Percentiles rank a stretch among this genome's conserved stretches.
Evolutionary conservation across 176 grass and related monocot genomes (phyloP).

Genomic region (Avena sativa): DNA sequence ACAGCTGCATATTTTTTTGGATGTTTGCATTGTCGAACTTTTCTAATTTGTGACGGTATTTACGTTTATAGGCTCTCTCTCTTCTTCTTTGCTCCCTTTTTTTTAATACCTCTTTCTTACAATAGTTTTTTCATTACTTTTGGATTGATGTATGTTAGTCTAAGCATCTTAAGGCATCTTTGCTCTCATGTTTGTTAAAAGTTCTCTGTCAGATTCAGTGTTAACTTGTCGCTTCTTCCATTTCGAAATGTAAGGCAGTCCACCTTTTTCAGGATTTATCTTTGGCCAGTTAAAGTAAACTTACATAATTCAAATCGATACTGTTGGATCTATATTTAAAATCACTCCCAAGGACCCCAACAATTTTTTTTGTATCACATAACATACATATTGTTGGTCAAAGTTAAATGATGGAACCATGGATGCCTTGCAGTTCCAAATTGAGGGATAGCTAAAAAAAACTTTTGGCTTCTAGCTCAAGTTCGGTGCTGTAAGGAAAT

Average conservation of each 20-base stretch:
- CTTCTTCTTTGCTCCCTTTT: neutral
- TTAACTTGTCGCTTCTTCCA: neutral
- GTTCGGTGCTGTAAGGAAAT: neutral
- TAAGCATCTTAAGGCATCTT: neutral
- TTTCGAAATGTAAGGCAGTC: neutral
- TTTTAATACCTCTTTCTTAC: neutral
- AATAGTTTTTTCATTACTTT: neutral
- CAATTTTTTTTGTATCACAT: conserved; percentile 11
- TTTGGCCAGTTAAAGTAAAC: neutral
- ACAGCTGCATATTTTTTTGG: neutral
- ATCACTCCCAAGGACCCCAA: neutral
- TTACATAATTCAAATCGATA: neutral
- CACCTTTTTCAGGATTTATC: conserved; percentile 5
- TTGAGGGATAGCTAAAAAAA: neutral
- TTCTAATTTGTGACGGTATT: neutral
- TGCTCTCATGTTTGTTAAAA: conserved; percentile 1
- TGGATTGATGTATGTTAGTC: neutral
- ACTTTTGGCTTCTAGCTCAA: neutral
- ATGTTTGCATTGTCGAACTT: neutral
- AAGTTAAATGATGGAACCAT: neutral
- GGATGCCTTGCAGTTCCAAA: neutral
- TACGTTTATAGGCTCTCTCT: neutral
- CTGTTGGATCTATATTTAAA: neutral
- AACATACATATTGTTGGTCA: conserved; percentile 1
- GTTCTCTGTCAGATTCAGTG: conserved; percentile 15